Evolutionary conservation across 2,329 filamentous ascomycete species (phyloP), one percentile per base, ranked within the genome.

Genomic region (Leptodontidium sp.): DNA sequence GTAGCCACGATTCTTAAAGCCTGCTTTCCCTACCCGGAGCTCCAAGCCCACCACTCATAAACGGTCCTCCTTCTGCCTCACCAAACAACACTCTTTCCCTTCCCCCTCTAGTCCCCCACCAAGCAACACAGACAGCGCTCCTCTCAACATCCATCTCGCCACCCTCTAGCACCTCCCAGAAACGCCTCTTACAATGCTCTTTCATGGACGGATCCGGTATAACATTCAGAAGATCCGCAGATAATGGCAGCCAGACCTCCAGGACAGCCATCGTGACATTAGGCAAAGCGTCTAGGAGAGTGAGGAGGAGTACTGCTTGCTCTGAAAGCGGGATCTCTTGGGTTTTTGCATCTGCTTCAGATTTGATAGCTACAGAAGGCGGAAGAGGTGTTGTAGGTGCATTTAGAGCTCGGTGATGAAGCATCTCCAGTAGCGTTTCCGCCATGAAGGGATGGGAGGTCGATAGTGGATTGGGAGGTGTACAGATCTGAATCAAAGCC

Each of bases 61-160:
- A 75, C 8, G 72, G 69, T 1, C 69, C 76, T 55, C 49, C 40
- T 17, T 71, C 69, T 2, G 26, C 59, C 15, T 64, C 57, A 17
- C 67, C 73, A 69, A 72, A 75, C n/a, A 78, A 58, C 3, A 78
- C 75, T n/a, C 68, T 73, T 32, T 77, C 73, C 59, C 77, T 73
- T 11, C 77, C 77, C 35, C 83, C 82, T 40, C 87, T 88, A 47
- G 72, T 77, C 49, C 84, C 87, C 90, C 90, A 93, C 90, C 90
- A 92, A 4, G 84, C 85, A 53, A 92, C 88, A 74, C 88, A 90
- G 61, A 88, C 82, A 70, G 86, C 84, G 26, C 89, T 88, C 58
- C 90, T 83, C 73, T 91, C 88, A 47, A 91, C 85, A 80, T 92
- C 90, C 88, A 93, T 91, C 77, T 92, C 90, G 1, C 90, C 90